phyloP scores from a whole-genome alignment of 352 stramenopile species.

The Phytophthora citricola region DNA sequence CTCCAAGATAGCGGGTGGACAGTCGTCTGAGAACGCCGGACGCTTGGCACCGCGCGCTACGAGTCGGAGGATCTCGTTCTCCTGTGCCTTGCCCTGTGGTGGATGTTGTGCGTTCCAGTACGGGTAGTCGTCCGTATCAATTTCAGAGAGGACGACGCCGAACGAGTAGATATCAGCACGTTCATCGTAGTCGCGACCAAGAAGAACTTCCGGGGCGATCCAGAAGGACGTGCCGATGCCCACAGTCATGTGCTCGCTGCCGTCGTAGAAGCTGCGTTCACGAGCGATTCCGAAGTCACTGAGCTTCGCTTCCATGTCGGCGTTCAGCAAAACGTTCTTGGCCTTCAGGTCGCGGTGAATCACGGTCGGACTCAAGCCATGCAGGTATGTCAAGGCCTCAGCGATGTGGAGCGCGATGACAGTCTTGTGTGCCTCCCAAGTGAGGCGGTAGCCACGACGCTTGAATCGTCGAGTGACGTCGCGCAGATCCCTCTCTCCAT shows the following conservation, averaged over 20 bases:
- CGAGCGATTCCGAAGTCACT: slow-evolving; percentile 78
- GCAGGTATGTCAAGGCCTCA: slow-evolving; percentile 67
- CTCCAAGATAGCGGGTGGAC: slow-evolving; percentile 55
- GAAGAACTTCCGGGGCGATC: slow-evolving; percentile 70
- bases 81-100: slow-evolving; percentile 46
- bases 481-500: slow-evolving; percentile 75
- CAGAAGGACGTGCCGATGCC: slow-evolving; percentile 75
- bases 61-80: slow-evolving; percentile 68
- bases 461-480: slow-evolving; percentile 63
- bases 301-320: slow-evolving; percentile 68
- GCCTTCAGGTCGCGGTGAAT: slow-evolving; percentile 59
- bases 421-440: slow-evolving; percentile 63
- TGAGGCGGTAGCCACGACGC: slow-evolving; percentile 44
- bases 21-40: slow-evolving; percentile 58
- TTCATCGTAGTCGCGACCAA: slow-evolving; percentile 57
- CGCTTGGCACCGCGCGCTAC: slow-evolving; percentile 57
- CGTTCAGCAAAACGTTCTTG: slow-evolving; percentile 57
- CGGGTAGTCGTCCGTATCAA: slow-evolving; percentile 71
- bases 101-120: slow-evolving; percentile 64
- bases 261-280: slow-evolving; percentile 54
- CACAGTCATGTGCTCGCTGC: slow-evolving; percentile 64
- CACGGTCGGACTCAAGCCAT: slow-evolving; percentile 65
- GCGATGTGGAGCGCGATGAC: slow-evolving; percentile 65
- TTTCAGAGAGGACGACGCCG: slow-evolving; percentile 60
- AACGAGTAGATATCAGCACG: slow-evolving; percentile 61